Percentiles rank a stretch among this genome's conserved stretches.
Conservation (phyloP, 2,329 filamentous ascomycete species). For the Aspergillus neoniger region DNA sequence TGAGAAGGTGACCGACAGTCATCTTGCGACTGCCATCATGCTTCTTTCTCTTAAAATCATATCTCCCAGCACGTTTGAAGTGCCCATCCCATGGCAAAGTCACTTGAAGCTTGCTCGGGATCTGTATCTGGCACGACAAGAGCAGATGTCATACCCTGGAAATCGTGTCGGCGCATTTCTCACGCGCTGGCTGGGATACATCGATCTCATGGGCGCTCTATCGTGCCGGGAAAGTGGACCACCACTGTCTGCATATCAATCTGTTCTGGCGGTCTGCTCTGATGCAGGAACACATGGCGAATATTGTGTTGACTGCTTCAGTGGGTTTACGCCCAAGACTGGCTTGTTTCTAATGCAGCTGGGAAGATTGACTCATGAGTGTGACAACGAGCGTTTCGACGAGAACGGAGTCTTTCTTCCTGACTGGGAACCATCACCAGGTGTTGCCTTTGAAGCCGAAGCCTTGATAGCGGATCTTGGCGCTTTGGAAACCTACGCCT, state of each 20-base stretch:
- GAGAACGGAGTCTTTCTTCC: slow-evolving; percentile 52
- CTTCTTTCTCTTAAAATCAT: slow-evolving; percentile 81
- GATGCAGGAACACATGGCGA: slow-evolving; percentile 60
- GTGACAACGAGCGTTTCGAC: slow-evolving; percentile 66
- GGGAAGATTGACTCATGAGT: slow-evolving; percentile 68
- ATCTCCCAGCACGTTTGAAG: slow-evolving; percentile 76
- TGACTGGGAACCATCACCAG: slow-evolving; percentile 61
- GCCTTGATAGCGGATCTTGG: slow-evolving; percentile 63
- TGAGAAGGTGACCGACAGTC: slow-evolving; percentile 68
- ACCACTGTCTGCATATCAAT: slow-evolving; percentile 56
- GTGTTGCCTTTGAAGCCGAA: slow-evolving; percentile 59
- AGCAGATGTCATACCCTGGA: slow-evolving; percentile 55
- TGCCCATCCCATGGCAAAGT: slow-evolving; percentile 77
- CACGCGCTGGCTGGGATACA: slow-evolving; percentile 79
- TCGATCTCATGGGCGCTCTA: slow-evolving; percentile 76
- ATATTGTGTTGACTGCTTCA: slow-evolving; percentile 75
- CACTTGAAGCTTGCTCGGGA: slow-evolving; percentile 75
- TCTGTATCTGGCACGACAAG: slow-evolving; percentile 69
- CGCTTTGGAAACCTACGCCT: slow-evolving; percentile 51
- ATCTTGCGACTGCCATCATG: slow-evolving; percentile 81
- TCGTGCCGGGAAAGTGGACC: slow-evolving; percentile 58
- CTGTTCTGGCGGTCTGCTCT: slow-evolving; percentile 48
- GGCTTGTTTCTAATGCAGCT: slow-evolving; percentile 71
- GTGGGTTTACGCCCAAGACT: slow-evolving; percentile 74
- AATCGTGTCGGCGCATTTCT: slow-evolving; percentile 71